Evolutionary conservation across 1,139 yeast species (phyloP), one percentile per base, ranked within the genome.

Genomic region (Saccharomycopsis phalli): DNA sequence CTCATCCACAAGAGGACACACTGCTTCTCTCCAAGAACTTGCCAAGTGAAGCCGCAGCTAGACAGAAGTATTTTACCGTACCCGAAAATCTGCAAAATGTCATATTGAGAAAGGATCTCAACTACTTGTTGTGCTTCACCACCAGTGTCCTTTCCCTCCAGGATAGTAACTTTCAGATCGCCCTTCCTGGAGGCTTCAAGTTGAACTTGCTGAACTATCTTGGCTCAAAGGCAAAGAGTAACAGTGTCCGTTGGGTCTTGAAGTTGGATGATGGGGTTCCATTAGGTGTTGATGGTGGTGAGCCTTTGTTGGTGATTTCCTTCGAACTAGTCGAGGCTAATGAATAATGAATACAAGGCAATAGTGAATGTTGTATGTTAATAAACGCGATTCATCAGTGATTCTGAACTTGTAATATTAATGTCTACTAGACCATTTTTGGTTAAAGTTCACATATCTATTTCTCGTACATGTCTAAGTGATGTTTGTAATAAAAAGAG

Each of bases 141-240:
- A 68, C 70, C 3, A 66, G 68, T 2, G 59, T 65, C 40, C 49
- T 69, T 16, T 65, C 66, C 21, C 53, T 70, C 50, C 58, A 65
- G 42, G 56, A 57, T 34, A 52, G 59, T 33, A 53, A 57, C 7
- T 61, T 68, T 45, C 61, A 61, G 17, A 55, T 69, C 28, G 53
- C 58, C 35, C 50, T 69, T 40, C 75, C 75, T 2, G 57, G 58
- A 6, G 72, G 71, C 2, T 67, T 62, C 48, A 58, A 57, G 17
- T 46, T 68, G 45, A 62, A 66, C 44, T 61, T 68, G 23, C 61
- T 66, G 38, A 57, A 55, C 34, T 68, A 67, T 46, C 57, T 69
- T 39, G 60, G 59, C 21, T 59, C 49, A 10, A 48, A 47, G 19
- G 52, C 52, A 35, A 49, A 49, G 34, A 52, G 53, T 3, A 22